Base-by-base conservation (phyloP, 192 early-diverging fungal genomes). In the Funneliformis mosseae region DNA sequence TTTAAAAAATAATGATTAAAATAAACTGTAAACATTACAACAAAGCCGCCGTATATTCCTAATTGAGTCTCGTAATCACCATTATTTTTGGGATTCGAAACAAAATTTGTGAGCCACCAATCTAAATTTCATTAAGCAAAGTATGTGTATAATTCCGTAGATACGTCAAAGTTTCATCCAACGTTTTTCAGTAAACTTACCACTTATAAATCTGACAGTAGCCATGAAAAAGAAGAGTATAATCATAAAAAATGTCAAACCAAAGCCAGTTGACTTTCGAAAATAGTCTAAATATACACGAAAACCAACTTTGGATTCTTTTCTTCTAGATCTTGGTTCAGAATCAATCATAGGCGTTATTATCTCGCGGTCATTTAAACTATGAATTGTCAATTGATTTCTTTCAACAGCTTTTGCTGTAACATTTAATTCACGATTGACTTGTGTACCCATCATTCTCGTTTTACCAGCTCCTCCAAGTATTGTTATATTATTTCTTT, bases 371-470 rank as follows among this genome's bases (percentile, higher is more conserved):
- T 82, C 85, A 61, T 86, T 83, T 75, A 91, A 41, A 75, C 89
- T 88, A 82, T 93, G 92, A 33, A 94, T 92, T 8, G 93, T 94
- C 60, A 94, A 74, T 77, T 94, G 91, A 80, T 94, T 94, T 39
- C 86, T 88, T 77, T 94, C 90, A 43, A 94, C 90, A n/a, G 91
- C 92, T 60, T 81, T 73, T 0, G 90, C 90, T 23, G 92, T 85
- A 64, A 89, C 85, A 70, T 94, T 89, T 59, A 83, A 73, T 59
- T 86, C 87, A 14, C 83, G 74, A 78, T 88, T 88, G 6, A 75
- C 82, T 8, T 82, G 73, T 16, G 11, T 63, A 12, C 76, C 59
- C 25, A 82, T 78, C 25, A 86, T 50, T 38, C 85, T 80, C 25
- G 75, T 83, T 67, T 84, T 82, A 21, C 85, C 83, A 63, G 86